Evolutionary conservation across 257 asterid species (phyloP).

Genomic region (Apocynum venetum): DNA sequence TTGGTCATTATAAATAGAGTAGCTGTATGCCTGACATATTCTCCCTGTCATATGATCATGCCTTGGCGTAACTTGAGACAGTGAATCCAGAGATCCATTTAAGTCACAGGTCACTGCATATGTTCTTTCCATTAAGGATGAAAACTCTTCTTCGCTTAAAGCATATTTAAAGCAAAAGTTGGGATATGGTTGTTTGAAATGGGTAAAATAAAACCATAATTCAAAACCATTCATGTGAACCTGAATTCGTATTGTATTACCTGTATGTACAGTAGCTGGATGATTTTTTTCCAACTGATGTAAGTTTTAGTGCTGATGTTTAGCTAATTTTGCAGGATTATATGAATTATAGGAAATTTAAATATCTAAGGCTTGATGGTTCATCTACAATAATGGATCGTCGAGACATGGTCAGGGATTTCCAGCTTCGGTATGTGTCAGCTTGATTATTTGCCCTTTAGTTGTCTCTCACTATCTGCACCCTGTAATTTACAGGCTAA

Average conservation of each 20-base stretch:
- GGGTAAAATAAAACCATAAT: not conserved
- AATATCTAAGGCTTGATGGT: slow-evolving; percentile 93
- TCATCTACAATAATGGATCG: slow-evolving; percentile 92
- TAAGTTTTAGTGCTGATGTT: slow-evolving; percentile 5
- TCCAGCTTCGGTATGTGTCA: slow-evolving; percentile 78
- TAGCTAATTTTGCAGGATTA: slow-evolving; percentile 65
- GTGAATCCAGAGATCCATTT: not conserved
- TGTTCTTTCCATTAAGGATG: not conserved
- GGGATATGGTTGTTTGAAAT: not conserved
- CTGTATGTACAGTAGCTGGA: not conserved
- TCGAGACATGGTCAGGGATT: slow-evolving; percentile 97
- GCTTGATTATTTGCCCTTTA: not conserved
- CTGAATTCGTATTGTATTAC: not conserved
- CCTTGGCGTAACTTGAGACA: not conserved
- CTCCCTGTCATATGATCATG: not conserved
- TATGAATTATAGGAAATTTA: slow-evolving; percentile 86
- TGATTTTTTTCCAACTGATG: not conserved
- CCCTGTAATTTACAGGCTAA: not conserved
- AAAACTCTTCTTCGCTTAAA: not conserved
- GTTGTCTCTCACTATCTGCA: not conserved
- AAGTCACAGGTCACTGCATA: not conserved
- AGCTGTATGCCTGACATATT: not conserved
- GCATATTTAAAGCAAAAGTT: not conserved
- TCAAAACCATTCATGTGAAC: not conserved
- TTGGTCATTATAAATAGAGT: too few species aligned